These are phyloP conservation scores for Moricandia arvensis DNA, from an alignment of 345 rosid species.

Conservation along the genomic window DNA sequence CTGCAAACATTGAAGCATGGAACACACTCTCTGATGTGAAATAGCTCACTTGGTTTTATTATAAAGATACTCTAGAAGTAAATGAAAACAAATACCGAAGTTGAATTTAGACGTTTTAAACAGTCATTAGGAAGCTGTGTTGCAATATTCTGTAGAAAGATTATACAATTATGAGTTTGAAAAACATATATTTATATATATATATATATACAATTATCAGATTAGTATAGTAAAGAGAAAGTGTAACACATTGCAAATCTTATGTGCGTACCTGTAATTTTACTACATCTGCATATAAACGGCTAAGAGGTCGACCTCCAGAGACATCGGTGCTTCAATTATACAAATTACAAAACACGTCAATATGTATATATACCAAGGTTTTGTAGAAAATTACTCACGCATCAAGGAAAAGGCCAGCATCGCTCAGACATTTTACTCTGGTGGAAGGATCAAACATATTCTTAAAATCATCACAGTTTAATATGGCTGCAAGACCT, in stretches of 20 bases:
- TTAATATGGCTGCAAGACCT: slow-evolving; percentile 79
- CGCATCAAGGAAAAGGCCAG: slow-evolving; percentile 92
- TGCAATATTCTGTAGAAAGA: slow-evolving; percentile 22
- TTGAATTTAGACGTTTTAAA: slow-evolving; percentile 36
- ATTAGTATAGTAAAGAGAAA: background rate
- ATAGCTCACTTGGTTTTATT: background rate
- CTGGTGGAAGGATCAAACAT: slow-evolving; percentile 52
- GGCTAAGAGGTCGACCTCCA: slow-evolving; percentile 75
- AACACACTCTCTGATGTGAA: background rate
- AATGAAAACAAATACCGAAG: slow-evolving; percentile 29
- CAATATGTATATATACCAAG: background rate
- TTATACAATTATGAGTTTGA: background rate
- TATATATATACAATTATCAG: background rate
- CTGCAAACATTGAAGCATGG: slow-evolving; percentile 17
- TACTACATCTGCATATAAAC: slow-evolving; percentile 63
- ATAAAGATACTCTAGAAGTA: background rate
- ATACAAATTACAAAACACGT: slow-evolving; percentile 25
- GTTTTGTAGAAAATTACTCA: slow-evolving; percentile 35
- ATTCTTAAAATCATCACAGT: slow-evolving; percentile 74
- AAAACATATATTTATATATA: too few relatives aligned
- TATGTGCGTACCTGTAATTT: slow-evolving; percentile 59
- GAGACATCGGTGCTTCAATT: slow-evolving; percentile 71
- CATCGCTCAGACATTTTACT: slow-evolving; percentile 97
- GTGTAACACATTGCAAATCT: background rate
- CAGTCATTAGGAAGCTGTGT: slow-evolving; percentile 20